Evolutionary conservation across 306 rosid genomes (phyloP), one percentile per base, ranked within the genome.

Genomic region (Begonia peltatifolia): DNA sequence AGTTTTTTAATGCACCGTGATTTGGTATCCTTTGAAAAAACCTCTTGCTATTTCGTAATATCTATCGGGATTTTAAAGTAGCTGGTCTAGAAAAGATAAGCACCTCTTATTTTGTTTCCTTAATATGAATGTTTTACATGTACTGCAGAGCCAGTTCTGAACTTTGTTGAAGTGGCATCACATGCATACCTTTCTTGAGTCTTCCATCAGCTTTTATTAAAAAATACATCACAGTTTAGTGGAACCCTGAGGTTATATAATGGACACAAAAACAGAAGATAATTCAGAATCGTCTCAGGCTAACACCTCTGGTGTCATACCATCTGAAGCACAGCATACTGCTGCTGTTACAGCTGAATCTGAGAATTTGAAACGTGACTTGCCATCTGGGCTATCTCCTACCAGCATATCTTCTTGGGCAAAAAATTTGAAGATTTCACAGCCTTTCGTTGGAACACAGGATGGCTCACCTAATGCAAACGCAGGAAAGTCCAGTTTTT

Each of bases 321-420:
- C 74, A 50, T 71, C 84, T 36, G 72, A 61, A 46, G 46, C 44
- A 42, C 67, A 70, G 36, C 58, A 68, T 55, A 63, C 69, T 23
- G 65, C 74, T 59, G 43, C 78, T 58, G 53, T 54, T n/a, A 68
- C 57, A 42, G 63, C 83, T 14, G 79, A 60, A 52, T 63, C 61
- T 49, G 78, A 79, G 60, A 70, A 62, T 69, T 64, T 77, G 58
- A 51, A 77, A 6, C 70, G 10, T 11, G 85, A 63, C 65, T 70
- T 20, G 9, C 71, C 86, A 47, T 47, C 93, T 52, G 78, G 23
- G 67, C 59, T 43, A 50, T 75, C 83, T 73, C 41, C 95, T 53
- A 54, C 83, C 14, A 81, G 81, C 55, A 50, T 86, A 69, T 73
- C 99, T 25, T 79, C 96, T 55, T 86, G 99, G 96, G 88, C 94